Percentiles rank a stretch among this genome's conserved stretches.
Evolutionary conservation across 2,329 filamentous ascomycete genomes (phyloP).

Genomic region (Paracorniculantispora psalliotae): DNA sequence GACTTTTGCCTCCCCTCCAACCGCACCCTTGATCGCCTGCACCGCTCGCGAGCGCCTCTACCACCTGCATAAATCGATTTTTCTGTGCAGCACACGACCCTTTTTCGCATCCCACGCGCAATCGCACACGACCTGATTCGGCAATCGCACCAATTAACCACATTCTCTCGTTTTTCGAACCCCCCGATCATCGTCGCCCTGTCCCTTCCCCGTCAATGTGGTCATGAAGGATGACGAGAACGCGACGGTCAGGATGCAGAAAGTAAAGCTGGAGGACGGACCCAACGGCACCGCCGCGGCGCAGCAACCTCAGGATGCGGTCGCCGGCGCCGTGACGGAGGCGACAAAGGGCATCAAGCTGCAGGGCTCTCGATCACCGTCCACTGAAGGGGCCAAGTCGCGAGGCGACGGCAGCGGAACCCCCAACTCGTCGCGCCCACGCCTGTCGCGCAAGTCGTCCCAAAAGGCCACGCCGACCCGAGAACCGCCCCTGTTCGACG

Average conservation of each 20-base stretch:
- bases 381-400: constrained; percentile 37
- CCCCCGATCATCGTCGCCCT: not conserved
- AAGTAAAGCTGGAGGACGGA: constrained; percentile 30
- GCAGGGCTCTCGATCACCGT: constrained; percentile 5
- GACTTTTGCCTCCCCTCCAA: constrained; percentile 10
- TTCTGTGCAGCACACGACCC: not conserved
- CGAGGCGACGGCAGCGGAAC: constrained; percentile 44
- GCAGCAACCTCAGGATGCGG: too few species aligned
- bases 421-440: constrained; percentile 53
- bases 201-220: constrained; percentile 1
- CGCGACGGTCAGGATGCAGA: constrained; percentile 24
- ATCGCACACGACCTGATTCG: not conserved
- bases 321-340: not conserved
- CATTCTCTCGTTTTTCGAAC: not conserved
- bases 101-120: not conserved
- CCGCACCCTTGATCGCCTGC: constrained; percentile 5
- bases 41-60: not conserved
- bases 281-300: constrained; percentile 19
- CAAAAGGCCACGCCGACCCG: constrained; percentile 60
- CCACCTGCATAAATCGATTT: not conserved
- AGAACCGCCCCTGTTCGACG: constrained; percentile 61
- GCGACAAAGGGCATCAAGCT: constrained; percentile 5
- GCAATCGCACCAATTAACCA: not conserved
- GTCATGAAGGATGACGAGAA: constrained; percentile 22
- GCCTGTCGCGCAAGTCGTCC: constrained; percentile 67